Evolutionary conservation across 2,329 filamentous ascomycete species (phyloP).

Genomic region (Pseudovirgaria hyperparasitica): DNA sequence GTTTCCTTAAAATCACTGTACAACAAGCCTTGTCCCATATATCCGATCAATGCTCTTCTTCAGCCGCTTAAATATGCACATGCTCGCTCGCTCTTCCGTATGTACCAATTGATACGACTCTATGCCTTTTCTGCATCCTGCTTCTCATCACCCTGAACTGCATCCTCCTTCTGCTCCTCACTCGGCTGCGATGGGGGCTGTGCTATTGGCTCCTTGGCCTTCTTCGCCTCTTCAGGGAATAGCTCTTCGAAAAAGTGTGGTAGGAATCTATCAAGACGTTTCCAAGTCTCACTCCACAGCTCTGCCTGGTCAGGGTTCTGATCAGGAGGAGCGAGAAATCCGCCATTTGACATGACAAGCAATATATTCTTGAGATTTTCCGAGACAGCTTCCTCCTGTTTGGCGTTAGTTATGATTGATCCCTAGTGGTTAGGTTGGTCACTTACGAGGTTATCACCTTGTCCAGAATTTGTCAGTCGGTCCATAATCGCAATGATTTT

Average conservation of each 20-base stretch:
- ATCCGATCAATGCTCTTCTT: too few species aligned
- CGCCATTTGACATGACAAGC: constrained; percentile 85
- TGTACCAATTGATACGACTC: too few species aligned
- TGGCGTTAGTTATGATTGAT: constrained; percentile 6
- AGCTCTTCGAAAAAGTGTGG: constrained; percentile 46
- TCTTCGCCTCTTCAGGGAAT: constrained; percentile 36
- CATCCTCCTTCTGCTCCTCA: too few species aligned
- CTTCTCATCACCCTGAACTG: too few species aligned
- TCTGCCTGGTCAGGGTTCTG: constrained; percentile 36
- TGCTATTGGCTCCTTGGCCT: too few species aligned
- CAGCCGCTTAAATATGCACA: too few species aligned
- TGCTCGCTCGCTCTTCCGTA: too few species aligned
- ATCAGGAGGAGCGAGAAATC: constrained; percentile 62
- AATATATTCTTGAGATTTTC: constrained; percentile 95
- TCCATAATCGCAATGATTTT: constrained; percentile 92
- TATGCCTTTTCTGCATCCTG: too few species aligned
- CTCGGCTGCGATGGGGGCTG: too few species aligned
- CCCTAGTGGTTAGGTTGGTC: constrained; percentile 2
- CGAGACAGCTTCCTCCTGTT: constrained; percentile 84
- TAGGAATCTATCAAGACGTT: constrained; percentile 46
- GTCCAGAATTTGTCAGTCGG: constrained; percentile 87
- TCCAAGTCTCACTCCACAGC: constrained; percentile 50
- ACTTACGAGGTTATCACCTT: constrained; percentile 75
- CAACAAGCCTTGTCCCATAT: too few species aligned
- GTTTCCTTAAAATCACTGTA: too few species aligned